These are phyloP conservation scores for Marvania coccoides DNA, from an alignment of 139 green algal species.

Conservation along the genomic window DNA sequence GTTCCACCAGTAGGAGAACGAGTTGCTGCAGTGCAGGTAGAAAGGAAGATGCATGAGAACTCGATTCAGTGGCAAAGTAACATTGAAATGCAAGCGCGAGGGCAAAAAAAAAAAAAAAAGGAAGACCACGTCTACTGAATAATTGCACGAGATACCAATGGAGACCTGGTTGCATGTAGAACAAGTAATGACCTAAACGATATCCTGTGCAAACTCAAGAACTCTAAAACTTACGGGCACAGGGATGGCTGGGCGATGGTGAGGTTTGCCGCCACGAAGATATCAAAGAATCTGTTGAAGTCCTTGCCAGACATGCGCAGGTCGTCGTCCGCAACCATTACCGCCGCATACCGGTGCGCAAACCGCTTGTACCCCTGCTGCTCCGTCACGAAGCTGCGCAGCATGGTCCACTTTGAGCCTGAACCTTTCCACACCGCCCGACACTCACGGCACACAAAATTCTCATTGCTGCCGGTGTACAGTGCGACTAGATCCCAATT, in stretches of 20 bases:
- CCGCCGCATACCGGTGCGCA: neutral
- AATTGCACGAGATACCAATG: too few relatives aligned
- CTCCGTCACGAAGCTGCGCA: neutral
- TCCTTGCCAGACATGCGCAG: neutral
- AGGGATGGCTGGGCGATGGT: neutral
- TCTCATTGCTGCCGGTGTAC: neutral
- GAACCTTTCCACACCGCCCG: neutral
- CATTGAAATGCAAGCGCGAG: too few relatives aligned
- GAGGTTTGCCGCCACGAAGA: neutral
- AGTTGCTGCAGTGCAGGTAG: neutral
- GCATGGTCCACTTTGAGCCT: neutral
- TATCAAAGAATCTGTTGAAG: neutral
- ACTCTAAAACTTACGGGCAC: neutral
- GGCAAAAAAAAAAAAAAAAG: too few relatives aligned
- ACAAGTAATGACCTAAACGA: too few relatives aligned
- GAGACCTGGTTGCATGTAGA: too few relatives aligned
- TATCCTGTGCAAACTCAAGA: too few relatives aligned
- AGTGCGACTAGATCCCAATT: neutral
- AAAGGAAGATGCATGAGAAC: too few relatives aligned
- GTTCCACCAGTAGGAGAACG: neutral
- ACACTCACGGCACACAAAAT: neutral
- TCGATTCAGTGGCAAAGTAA: too few relatives aligned
- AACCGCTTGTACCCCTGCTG: neutral
- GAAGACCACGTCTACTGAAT: too few relatives aligned
- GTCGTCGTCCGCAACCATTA: neutral